Conservation (phyloP, 768 basidiomycete species). For the Russula earlei region DNA sequence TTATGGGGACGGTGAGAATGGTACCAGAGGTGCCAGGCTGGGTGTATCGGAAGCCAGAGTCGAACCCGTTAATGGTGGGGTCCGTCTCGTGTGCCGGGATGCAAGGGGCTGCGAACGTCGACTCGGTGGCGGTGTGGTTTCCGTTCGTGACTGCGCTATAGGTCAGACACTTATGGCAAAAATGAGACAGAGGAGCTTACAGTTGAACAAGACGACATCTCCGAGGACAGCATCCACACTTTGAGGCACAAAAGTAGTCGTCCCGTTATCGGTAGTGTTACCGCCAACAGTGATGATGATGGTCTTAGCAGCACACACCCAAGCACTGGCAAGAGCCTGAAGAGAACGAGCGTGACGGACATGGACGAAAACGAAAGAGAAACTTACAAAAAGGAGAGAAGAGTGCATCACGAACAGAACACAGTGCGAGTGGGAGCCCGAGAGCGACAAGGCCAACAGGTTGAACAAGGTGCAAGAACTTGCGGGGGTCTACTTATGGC, state of each 20-base stretch:
- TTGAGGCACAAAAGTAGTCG: slow-evolving; percentile 38
- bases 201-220: slow-evolving; percentile 50
- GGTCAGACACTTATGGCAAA: slow-evolving; percentile 28
- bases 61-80: slow-evolving; percentile 46
- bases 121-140: slow-evolving; percentile 37
- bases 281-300: slow-evolving; percentile 39
- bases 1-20: slow-evolving; percentile 37
- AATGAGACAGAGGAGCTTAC: slow-evolving; percentile 26
- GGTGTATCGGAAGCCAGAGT: slow-evolving; percentile 43
- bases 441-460: not conserved
- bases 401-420: not conserved
- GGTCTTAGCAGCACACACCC: slow-evolving; percentile 28
- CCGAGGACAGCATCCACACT: slow-evolving; percentile 36
- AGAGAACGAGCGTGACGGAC: not conserved
- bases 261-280: slow-evolving; percentile 36
- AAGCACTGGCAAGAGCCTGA: slow-evolving; percentile 15
- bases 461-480: not conserved
- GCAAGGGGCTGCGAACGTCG: slow-evolving; percentile 47
- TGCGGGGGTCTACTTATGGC: not conserved
- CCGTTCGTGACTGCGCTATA: slow-evolving; percentile 35
- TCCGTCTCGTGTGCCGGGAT: slow-evolving; percentile 40
- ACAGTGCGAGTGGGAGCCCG: not conserved
- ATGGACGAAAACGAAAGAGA: not conserved
- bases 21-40: slow-evolving; percentile 40
- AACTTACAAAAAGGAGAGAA: slow-evolving; percentile 1